Percentiles rank a stretch among this genome's conserved stretches.
Conservation (phyloP, 1,284 basidiomycete species). For the Trichosporon sp. region DNA sequence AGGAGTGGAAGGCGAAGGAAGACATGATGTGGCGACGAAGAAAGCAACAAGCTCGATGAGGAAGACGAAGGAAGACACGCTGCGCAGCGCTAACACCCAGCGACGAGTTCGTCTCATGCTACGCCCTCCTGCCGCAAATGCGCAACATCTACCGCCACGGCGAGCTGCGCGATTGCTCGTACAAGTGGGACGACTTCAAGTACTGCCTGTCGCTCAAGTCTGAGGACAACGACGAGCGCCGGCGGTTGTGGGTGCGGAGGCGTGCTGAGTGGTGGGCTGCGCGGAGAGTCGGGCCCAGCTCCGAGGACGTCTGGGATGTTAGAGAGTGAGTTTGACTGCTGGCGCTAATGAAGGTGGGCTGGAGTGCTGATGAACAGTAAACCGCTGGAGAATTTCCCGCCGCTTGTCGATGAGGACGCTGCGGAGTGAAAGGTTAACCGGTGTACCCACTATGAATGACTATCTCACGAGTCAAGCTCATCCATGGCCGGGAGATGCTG, state of each 20-base stretch:
- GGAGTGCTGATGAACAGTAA: conserved; percentile 15
- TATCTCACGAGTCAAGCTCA: too few relatives aligned
- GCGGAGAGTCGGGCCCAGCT: conserved; percentile 65
- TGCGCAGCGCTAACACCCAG: conserved; percentile 17
- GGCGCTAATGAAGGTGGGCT: background rate
- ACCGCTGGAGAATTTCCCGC: conserved; percentile 41
- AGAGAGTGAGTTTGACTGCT: conserved; percentile 63
- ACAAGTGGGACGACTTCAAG: conserved; percentile 88
- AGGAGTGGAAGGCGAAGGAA: too few relatives aligned
- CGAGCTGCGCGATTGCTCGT: conserved; percentile 65
- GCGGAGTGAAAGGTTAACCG: too few relatives aligned
- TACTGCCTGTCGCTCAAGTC: conserved; percentile 84
- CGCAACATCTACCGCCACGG: conserved; percentile 84
- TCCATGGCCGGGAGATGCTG: too few relatives aligned
- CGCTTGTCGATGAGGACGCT: conserved; percentile 28
- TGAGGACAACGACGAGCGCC: conserved; percentile 66
- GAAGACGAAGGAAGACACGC: too few relatives aligned
- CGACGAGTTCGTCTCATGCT: conserved; percentile 72
- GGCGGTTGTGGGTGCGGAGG: conserved; percentile 74
- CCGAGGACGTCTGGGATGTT: conserved; percentile 90
- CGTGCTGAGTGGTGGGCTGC: conserved; percentile 89
- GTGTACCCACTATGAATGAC: too few relatives aligned
- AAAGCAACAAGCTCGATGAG: too few relatives aligned
- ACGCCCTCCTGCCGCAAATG: conserved; percentile 74
- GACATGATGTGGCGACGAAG: too few relatives aligned